phyloP scores from a whole-genome alignment of 768 basidiomycete species.

The Hemileccinum rubropunctum region DNA sequence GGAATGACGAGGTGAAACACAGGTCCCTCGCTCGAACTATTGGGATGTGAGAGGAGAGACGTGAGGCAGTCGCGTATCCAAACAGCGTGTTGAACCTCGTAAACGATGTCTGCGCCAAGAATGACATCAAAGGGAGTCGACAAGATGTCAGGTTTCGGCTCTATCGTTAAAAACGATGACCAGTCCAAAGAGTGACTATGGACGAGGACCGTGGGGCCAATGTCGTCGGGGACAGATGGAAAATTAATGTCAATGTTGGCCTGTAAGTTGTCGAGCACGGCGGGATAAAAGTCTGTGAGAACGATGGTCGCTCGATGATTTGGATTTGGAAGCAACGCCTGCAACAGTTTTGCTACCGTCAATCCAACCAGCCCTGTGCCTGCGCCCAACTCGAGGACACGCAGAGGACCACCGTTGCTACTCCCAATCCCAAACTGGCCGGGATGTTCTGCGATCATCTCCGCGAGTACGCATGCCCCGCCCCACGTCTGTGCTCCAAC shows the following conservation, averaged over 20 bases:
- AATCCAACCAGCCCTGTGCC: slow-evolving; percentile 56
- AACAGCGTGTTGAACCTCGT: slow-evolving; percentile 46
- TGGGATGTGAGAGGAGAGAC: slow-evolving; percentile 33
- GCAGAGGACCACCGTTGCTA: slow-evolving; percentile 17
- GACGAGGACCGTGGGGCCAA: slow-evolving; percentile 15
- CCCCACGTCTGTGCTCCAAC: slow-evolving; percentile 92
- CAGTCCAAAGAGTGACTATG: slow-evolving; percentile 38
- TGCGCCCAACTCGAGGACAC: slow-evolving; percentile 54
- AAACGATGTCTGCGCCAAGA: slow-evolving; percentile 54
- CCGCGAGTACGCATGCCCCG: slow-evolving; percentile 75
- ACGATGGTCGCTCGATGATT: slow-evolving; percentile 28
- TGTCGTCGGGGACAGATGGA: not conserved
- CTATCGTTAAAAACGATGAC: slow-evolving; percentile 27
- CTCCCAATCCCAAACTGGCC: slow-evolving; percentile 42
- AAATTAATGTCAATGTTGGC: slow-evolving; percentile 42
- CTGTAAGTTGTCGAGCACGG: slow-evolving; percentile 46
- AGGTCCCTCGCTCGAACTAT: not conserved
- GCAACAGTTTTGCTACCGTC: slow-evolving; percentile 34
- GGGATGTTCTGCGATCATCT: slow-evolving; percentile 64
- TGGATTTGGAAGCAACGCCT: not conserved
- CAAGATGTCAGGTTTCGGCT: slow-evolving; percentile 21
- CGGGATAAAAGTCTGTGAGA: slow-evolving; percentile 50
- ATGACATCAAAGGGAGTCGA: slow-evolving; percentile 45
- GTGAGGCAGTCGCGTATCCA: slow-evolving; percentile 47
- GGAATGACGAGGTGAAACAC: slow-evolving; percentile 78